A percentile compares a stretch with the other conserved stretches of the same genome.
phyloP scores from a whole-genome alignment of 805 yeast genomes.

The Myxozyma kluyveri region DNA sequence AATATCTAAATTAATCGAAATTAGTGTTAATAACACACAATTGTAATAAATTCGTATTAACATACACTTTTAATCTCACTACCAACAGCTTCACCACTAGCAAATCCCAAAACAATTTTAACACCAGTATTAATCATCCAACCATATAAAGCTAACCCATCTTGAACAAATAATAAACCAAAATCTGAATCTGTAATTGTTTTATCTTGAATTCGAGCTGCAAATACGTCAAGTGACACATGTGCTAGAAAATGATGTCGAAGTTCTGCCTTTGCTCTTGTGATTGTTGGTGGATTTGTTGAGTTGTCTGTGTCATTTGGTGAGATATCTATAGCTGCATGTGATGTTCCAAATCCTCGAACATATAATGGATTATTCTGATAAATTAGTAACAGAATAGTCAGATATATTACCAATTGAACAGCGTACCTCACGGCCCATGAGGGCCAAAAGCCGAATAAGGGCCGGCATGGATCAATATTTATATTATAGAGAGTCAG shows the following conservation, averaged over 20 bases:
- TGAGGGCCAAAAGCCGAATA: constrained; percentile 25
- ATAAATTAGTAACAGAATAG: background rate
- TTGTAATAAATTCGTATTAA: background rate
- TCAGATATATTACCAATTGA: background rate
- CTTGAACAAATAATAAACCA: constrained; percentile 60
- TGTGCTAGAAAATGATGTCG: constrained; percentile 70
- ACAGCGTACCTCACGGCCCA: constrained; percentile 27
- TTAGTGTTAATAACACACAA: no score
- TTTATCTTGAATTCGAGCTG: constrained; percentile 49
- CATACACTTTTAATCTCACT: constrained; percentile 32
- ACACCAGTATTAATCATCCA: constrained; percentile 66
- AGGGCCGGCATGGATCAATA: constrained; percentile 26
- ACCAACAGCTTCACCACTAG: constrained; percentile 39
- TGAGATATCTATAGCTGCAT: background rate
- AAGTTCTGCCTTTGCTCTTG: constrained; percentile 7
- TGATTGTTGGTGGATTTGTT: background rate
- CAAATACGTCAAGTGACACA: constrained; percentile 69
- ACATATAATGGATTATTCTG: constrained; percentile 28
- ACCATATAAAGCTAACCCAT: constrained; percentile 65
- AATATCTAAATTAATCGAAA: constrained; percentile 33
- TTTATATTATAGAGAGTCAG: no score
- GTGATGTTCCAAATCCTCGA: constrained; percentile 8
- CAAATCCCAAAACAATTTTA: constrained; percentile 58
- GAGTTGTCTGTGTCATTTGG: background rate
- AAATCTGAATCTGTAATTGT: constrained; percentile 39